phyloP scores from a whole-genome alignment of 2,329 filamentous ascomycete genomes.

The Fusarium multiceps region DNA sequence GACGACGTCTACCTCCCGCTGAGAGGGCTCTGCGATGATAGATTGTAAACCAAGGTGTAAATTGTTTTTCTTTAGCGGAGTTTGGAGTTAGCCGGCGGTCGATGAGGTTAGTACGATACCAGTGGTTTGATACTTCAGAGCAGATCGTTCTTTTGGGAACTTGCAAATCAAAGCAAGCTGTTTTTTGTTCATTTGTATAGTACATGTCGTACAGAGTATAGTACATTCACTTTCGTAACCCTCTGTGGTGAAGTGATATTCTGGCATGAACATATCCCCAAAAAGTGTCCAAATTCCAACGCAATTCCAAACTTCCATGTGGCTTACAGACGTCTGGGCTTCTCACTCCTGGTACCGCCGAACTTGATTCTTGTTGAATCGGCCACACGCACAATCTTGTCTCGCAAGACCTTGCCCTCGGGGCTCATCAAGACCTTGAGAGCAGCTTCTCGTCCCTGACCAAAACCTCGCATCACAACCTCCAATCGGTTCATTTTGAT shows the following conservation, averaged over 20 bases:
- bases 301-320: neutral
- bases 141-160: constrained; percentile 38
- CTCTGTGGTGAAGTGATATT: constrained; percentile 21
- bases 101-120: constrained; percentile 45
- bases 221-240: constrained; percentile 49
- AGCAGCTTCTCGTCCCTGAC: constrained; percentile 86
- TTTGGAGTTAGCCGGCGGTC: constrained; percentile 38
- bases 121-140: constrained; percentile 33
- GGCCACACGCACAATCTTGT: constrained; percentile 80
- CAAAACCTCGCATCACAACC: constrained; percentile 86
- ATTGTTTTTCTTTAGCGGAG: constrained; percentile 27
- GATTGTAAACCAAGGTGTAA: neutral
- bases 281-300: constrained; percentile 20
- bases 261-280: constrained; percentile 16
- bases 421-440: constrained; percentile 88
- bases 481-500: constrained; percentile 81
- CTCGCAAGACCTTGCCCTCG: constrained; percentile 81
- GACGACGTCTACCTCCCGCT: constrained; percentile 62
- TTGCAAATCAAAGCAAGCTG: constrained; percentile 32
- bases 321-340: constrained; percentile 78
- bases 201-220: constrained; percentile 51
- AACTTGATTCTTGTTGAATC: constrained; percentile 95
- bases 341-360: constrained; percentile 88
- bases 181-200: constrained; percentile 44
- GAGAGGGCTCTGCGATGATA: constrained; percentile 60